phyloP scores from a whole-genome alignment of 2,329 filamentous ascomycete genomes.

The Capronia coronata region DNA sequence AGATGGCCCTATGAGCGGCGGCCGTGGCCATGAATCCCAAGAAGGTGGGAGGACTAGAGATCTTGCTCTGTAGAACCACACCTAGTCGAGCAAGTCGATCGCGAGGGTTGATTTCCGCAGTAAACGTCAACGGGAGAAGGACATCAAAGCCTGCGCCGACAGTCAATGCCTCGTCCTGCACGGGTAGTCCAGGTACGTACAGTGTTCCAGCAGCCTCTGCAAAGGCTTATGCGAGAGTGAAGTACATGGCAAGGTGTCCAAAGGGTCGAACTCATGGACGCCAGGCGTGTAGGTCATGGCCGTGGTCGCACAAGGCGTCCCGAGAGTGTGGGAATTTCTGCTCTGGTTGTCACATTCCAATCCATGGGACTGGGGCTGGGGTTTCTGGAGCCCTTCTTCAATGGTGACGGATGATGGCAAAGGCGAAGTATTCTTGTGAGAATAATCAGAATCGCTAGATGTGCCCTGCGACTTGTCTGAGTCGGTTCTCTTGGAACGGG shows the following conservation, averaged over 20 bases:
- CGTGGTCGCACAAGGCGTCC: background rate
- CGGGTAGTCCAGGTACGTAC: slow-evolving; percentile 27
- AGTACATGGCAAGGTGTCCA: slow-evolving; percentile 32
- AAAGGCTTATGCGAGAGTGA: slow-evolving; percentile 29
- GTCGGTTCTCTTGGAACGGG: slow-evolving; percentile 12
- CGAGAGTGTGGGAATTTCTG: background rate
- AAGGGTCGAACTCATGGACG: slow-evolving; percentile 34
- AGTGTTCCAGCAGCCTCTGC: slow-evolving; percentile 32
- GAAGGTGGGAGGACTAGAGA: slow-evolving; percentile 35
- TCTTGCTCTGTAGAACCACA: slow-evolving; percentile 32
- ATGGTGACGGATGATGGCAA: background rate
- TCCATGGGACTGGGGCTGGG: background rate
- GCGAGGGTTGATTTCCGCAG: slow-evolving; percentile 30
- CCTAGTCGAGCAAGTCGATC: slow-evolving; percentile 28
- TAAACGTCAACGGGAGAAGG: slow-evolving; percentile 38
- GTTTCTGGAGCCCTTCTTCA: slow-evolving; percentile 1
- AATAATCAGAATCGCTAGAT: slow-evolving; percentile 10
- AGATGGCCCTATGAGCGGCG: slow-evolving; percentile 36
- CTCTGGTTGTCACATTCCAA: background rate
- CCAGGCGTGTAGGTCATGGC: slow-evolving; percentile 14
- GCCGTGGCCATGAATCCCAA: slow-evolving; percentile 37
- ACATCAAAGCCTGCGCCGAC: slow-evolving; percentile 31
- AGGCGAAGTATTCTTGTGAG: slow-evolving; percentile 10
- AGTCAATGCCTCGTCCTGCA: slow-evolving; percentile 5
- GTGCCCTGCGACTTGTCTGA: slow-evolving; percentile 3